These are phyloP conservation scores for Tuber calosporum DNA, from an alignment of 495 filamentous ascomycete genomes.

Conservation along the genomic window DNA sequence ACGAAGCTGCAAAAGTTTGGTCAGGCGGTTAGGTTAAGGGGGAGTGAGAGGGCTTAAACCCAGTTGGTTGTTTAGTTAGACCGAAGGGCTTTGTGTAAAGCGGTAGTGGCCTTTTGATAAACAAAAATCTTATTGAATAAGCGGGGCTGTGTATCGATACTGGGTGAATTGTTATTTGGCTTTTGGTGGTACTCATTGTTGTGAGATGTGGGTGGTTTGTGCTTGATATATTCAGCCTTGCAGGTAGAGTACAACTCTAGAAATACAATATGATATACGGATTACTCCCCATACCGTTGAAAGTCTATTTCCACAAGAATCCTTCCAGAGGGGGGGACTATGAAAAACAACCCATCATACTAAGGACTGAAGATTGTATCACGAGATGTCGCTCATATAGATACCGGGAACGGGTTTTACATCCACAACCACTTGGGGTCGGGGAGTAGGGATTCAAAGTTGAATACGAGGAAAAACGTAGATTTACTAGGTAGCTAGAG, in stretches of 20 bases:
- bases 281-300: not conserved
- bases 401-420: not conserved
- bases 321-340: not conserved
- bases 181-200: not conserved
- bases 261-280: not conserved
- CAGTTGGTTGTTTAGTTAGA: not conserved
- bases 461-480: too few species aligned
- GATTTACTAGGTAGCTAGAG: too few species aligned
- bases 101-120: not conserved
- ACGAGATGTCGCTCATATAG: not conserved
- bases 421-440: too few species aligned
- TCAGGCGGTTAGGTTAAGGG: conserved; percentile 85
- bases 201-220: not conserved
- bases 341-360: not conserved
- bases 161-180: not conserved
- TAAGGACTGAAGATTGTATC: not conserved
- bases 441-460: too few species aligned
- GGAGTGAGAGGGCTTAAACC: conserved; percentile 71
- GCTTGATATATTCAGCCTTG: not conserved
- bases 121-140: not conserved
- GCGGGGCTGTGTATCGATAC: not conserved
- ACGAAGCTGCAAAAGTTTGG: conserved; percentile 99
- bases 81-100: not conserved
- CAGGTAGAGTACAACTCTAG: not conserved
- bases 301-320: not conserved